A percentile compares a stretch with the other conserved stretches of the same genome.
These are phyloP conservation scores for Pseudozyma thailandica DNA, from an alignment of 1,284 basidiomycete species.

Conservation along the genomic window DNA sequence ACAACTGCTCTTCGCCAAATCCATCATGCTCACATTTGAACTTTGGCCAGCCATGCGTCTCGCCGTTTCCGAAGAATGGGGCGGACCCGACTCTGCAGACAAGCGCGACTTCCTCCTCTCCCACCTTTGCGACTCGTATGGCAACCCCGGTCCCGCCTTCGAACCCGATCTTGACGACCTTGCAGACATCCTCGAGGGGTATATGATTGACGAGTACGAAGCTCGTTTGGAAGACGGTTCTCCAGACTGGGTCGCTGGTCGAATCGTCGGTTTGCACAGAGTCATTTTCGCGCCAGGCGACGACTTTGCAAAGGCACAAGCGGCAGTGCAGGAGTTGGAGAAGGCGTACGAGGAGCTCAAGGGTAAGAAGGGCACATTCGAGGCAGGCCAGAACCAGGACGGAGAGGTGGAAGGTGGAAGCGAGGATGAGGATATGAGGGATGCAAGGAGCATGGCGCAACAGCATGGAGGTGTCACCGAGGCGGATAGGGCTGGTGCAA, in stretches of 20 bases:
- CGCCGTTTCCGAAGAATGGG: slow-evolving; percentile 64
- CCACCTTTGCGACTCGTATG: slow-evolving; percentile 61
- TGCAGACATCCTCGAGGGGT: slow-evolving; percentile 58
- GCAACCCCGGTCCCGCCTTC: slow-evolving; percentile 39
- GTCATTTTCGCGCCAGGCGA: slow-evolving; percentile 50
- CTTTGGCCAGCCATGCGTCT: slow-evolving; percentile 66
- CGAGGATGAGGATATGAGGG: slow-evolving; percentile 45
- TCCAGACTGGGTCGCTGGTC: slow-evolving; percentile 54
- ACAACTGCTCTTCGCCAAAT: slow-evolving; percentile 63
- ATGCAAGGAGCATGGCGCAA: slow-evolving; percentile 35
- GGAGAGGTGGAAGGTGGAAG: slow-evolving; percentile 35
- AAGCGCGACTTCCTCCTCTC: slow-evolving; percentile 63
- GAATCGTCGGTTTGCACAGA: slow-evolving; percentile 52
- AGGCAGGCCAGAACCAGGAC: slow-evolving; percentile 26
- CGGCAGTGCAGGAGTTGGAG: slow-evolving; percentile 50
- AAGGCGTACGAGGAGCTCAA: slow-evolving; percentile 45
- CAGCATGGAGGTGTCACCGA: slow-evolving; percentile 37
- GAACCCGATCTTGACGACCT: slow-evolving; percentile 63
- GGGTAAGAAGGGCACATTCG: slow-evolving; percentile 40
- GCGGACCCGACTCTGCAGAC: slow-evolving; percentile 59
- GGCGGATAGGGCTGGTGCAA: slow-evolving; percentile 37
- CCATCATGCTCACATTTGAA: slow-evolving; percentile 56
- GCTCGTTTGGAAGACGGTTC: slow-evolving; percentile 61
- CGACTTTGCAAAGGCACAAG: slow-evolving; percentile 34
- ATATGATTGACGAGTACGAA: slow-evolving; percentile 64